Evolutionary conservation across 768 basidiomycete genomes (phyloP).

Genomic region (Lentinula guzmanii): DNA sequence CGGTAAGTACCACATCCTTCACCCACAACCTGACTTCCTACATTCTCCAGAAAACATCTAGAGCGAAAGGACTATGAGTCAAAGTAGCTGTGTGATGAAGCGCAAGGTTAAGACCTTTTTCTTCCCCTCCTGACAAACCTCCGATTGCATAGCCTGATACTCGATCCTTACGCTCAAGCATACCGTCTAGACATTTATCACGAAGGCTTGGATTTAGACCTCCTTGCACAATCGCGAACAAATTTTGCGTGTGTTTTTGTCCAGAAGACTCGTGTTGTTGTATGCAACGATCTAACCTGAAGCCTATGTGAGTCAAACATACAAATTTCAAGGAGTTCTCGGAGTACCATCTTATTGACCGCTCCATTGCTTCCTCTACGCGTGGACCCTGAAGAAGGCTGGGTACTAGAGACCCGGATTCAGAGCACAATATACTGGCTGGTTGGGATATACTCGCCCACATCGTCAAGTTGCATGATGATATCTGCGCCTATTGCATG

Average conservation of each 20-base stretch:
- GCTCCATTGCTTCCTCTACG: constrained; percentile 83
- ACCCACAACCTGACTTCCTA: constrained; percentile 26
- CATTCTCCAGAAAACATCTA: constrained; percentile 85
- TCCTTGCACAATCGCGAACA: constrained; percentile 92
- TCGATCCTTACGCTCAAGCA: constrained; percentile 68
- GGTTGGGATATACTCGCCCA: constrained; percentile 45
- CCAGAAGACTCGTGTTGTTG: constrained; percentile 65
- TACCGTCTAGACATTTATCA: constrained; percentile 72
- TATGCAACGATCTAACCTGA: constrained; percentile 73
- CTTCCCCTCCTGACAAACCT: constrained; percentile 87
- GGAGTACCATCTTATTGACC: constrained; percentile 70
- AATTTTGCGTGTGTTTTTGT: constrained; percentile 61
- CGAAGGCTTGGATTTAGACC: constrained; percentile 70
- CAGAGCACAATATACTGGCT: not conserved
- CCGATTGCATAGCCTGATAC: constrained; percentile 92
- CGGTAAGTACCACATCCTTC: not conserved
- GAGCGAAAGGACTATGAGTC: not conserved
- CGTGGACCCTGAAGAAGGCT: constrained; percentile 77
- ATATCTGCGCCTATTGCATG: constrained; percentile 91
- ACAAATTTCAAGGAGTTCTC: not conserved
- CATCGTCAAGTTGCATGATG: constrained; percentile 95
- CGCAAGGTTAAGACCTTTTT: constrained; percentile 54
- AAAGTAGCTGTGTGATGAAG: not conserved
- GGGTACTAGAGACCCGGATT: constrained; percentile 42
- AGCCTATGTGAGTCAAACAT: not conserved